Evolutionary conservation across 805 yeast species (phyloP).

Genomic region (Middelhovenomyces tepae): DNA sequence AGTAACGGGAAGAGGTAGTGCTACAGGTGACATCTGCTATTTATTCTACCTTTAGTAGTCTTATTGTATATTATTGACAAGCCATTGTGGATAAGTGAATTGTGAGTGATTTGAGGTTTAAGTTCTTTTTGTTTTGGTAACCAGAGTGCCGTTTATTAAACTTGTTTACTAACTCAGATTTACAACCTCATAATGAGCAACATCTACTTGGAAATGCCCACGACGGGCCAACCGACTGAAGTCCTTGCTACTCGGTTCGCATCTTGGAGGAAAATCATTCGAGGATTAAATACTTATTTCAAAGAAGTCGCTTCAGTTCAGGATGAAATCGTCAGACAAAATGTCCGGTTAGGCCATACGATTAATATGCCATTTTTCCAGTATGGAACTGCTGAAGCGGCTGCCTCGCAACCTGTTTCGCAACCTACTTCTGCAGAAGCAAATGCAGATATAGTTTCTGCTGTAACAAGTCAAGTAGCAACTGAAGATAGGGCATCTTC

Average conservation of each 20-base stretch:
- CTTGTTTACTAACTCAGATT: background rate
- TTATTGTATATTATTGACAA: no score
- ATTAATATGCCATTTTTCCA: constrained; percentile 45
- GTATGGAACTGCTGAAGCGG: constrained; percentile 24
- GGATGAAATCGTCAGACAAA: constrained; percentile 82
- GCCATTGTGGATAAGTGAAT: no score
- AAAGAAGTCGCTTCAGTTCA: constrained; percentile 76
- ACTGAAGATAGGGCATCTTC: no score
- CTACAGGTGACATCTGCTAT: no score
- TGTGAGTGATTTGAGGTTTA: no score
- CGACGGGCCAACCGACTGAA: constrained; percentile 73
- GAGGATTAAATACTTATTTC: constrained; percentile 64
- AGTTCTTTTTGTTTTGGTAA: no score
- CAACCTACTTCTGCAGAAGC: background rate
- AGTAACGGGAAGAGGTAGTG: no score
- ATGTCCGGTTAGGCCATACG: constrained; percentile 71
- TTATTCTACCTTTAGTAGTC: no score
- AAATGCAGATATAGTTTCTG: background rate
- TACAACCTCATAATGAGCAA: background rate
- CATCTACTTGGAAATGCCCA: constrained; percentile 34
- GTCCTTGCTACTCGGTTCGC: constrained; percentile 72
- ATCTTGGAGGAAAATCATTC: constrained; percentile 77
- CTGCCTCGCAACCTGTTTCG: constrained; percentile 10
- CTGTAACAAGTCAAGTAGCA: no score
- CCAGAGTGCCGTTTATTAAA: no score